Evolutionary conservation across 2,329 filamentous ascomycete species (phyloP).

Genomic region (Diatrype stigma): DNA sequence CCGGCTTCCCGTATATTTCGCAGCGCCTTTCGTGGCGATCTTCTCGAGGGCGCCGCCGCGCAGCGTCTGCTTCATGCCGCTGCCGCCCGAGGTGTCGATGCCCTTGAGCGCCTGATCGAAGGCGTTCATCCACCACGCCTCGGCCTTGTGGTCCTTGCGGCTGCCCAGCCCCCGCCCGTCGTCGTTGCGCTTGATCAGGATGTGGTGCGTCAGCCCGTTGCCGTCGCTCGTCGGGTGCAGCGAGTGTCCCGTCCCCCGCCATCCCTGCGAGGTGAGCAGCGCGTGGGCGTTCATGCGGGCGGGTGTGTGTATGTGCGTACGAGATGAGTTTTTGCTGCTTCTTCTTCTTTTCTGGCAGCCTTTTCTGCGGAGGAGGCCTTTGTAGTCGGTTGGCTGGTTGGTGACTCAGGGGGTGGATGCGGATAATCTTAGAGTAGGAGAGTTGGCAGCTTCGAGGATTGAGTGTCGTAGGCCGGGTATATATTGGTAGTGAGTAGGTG

Average conservation of each 20-base stretch:
- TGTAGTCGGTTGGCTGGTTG: too few relatives aligned
- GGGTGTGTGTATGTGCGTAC: too few relatives aligned
- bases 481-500: too few relatives aligned
- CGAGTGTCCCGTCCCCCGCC: constrained; percentile 83
- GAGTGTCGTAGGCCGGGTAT: too few relatives aligned
- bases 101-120: constrained; percentile 88
- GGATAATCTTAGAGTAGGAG: too few relatives aligned
- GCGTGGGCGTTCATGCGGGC: constrained; percentile 78
- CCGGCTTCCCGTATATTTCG: constrained; percentile 56
- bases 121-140: constrained; percentile 96
- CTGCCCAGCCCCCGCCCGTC: constrained; percentile 79
- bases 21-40: constrained; percentile 45
- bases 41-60: constrained; percentile 47
- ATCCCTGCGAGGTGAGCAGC: constrained; percentile 81
- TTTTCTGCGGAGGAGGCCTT: too few relatives aligned
- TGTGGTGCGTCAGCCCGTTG: constrained; percentile 75
- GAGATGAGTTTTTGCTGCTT: too few relatives aligned
- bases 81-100: constrained; percentile 58
- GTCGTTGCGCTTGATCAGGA: constrained; percentile 78
- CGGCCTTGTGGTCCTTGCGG: constrained; percentile 62
- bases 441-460: too few relatives aligned
- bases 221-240: constrained; percentile 70
- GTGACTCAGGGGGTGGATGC: too few relatives aligned
- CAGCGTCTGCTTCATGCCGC: constrained; percentile 50
- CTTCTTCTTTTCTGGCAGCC: too few relatives aligned